phyloP scores from a whole-genome alignment of 345 rosid species.

The Pistacia atlantica region DNA sequence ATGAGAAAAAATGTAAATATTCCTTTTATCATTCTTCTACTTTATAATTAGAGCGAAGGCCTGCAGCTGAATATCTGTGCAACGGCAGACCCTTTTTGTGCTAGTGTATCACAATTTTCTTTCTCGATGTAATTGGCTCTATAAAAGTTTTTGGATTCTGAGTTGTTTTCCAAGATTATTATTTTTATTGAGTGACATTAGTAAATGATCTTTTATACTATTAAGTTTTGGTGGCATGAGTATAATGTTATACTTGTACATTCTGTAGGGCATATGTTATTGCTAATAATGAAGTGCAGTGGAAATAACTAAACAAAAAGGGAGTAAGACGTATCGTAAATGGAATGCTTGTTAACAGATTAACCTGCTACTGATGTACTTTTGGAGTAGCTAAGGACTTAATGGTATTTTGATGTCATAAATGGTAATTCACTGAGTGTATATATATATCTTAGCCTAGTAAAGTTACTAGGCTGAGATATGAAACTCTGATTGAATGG shows the following conservation, averaged over 20 bases:
- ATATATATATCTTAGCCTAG: too few species aligned
- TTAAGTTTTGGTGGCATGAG: neutral
- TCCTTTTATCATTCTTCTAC: neutral
- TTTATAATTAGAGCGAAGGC: neutral
- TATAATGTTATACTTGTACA: neutral
- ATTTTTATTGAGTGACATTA: neutral
- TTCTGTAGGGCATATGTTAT: neutral
- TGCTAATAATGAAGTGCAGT: neutral
- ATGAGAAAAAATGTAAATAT: neutral
- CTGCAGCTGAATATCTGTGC: neutral
- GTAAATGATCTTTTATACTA: neutral
- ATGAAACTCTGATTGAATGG: too few species aligned
- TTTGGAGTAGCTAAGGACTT: too few species aligned
- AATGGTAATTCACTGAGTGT: too few species aligned
- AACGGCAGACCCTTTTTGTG: too few species aligned
- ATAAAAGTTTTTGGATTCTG: neutral
- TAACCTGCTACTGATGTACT: too few species aligned
- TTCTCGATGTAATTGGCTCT: neutral
- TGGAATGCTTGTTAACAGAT: too few species aligned
- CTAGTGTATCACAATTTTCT: neutral
- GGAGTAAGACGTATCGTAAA: too few species aligned
- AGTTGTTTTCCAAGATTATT: neutral
- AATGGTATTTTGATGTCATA: too few species aligned
- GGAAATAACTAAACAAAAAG: neutral
- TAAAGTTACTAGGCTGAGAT: too few species aligned